Base-by-base conservation (phyloP, 768 basidiomycete genomes). In the Butyriboletus loyo region DNA sequence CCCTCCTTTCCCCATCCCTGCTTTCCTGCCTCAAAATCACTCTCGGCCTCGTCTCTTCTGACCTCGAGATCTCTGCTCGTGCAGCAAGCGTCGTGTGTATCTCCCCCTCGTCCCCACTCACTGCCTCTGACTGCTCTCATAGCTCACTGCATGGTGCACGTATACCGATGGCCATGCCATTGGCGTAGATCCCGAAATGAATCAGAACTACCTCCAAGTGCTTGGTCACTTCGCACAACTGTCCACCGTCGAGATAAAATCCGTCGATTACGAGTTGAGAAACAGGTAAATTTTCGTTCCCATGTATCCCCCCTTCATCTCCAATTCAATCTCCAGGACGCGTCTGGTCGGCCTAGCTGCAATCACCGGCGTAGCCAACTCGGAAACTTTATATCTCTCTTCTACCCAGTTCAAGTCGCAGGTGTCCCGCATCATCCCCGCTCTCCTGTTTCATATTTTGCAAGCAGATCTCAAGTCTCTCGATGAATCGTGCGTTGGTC, bases 91-190 rank as follows among this genome's bases (percentile, higher is more conserved):
- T 93, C 48, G 92, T 92, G 67, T 61, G 89, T 79, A 13, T 17
- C 28, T 14, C 36, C 21, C 19, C 51, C 2, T 27, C 25, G 0
- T 4, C 39, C 21, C 39, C 1, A 15, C 24, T 7, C 53, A 7
- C 21, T 13, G 14, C 19, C 19, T 22, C 43, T 61, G 7, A 54
- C 32, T 40, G 3, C 17, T n/a, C 4, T n/a, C 4, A 30, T 60
- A 94, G 88, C 92, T 96, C 62, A 89, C 87, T 4, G 87, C 92
- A 1, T 98, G 92, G 87, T 87, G 88, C 19, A 94, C 93, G 15
- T 97, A 86, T 59, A 92, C 94, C 21, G 87, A 95, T 59, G 92
- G 92, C 0, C 84, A 85, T 49, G 74, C 89, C 36, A 84, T 95
- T 56, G 90, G 89, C 25, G 82, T 86, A 13, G 93, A 96, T 63